Conservation (phyloP, 352 stramenopile species). For the Aphanomyces euteiches region DNA sequence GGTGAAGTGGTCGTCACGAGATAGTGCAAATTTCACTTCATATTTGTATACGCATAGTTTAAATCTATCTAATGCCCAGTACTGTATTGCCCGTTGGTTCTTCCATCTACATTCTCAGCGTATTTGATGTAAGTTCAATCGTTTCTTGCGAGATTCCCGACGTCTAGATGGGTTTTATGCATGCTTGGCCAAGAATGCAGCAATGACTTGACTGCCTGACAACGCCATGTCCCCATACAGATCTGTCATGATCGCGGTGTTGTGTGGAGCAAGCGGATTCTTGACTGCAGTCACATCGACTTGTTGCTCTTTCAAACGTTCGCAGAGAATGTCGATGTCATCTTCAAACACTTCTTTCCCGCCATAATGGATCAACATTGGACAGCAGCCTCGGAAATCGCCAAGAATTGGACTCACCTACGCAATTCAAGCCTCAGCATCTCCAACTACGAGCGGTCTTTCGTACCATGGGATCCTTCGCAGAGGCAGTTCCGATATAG, state of each 20-base stretch:
- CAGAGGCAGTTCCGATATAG: neutral
- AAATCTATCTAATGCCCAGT: too few species aligned
- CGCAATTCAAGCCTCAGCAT: neutral
- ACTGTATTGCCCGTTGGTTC: too few species aligned
- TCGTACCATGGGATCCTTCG: neutral
- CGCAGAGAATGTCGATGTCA: neutral
- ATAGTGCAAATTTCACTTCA: too few species aligned
- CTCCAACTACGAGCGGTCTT: neutral
- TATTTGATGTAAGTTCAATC: too few species aligned
- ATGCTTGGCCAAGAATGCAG: neutral
- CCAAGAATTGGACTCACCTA: constrained; percentile 1
- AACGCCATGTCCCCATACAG: neutral
- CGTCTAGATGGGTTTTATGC: too few species aligned
- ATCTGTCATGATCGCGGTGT: neutral
- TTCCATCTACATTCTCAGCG: too few species aligned
- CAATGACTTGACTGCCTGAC: neutral
- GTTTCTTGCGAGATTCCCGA: too few species aligned
- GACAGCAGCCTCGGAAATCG: neutral
- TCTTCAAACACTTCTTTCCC: neutral
- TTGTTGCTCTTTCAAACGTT: neutral
- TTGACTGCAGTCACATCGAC: neutral
- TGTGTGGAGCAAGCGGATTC: neutral
- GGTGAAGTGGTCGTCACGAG: too few species aligned
- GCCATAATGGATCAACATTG: neutral
- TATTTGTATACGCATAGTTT: too few species aligned